phyloP scores from a whole-genome alignment of 192 early-diverging fungal genomes.

The Umbelopsis isabellina region DNA sequence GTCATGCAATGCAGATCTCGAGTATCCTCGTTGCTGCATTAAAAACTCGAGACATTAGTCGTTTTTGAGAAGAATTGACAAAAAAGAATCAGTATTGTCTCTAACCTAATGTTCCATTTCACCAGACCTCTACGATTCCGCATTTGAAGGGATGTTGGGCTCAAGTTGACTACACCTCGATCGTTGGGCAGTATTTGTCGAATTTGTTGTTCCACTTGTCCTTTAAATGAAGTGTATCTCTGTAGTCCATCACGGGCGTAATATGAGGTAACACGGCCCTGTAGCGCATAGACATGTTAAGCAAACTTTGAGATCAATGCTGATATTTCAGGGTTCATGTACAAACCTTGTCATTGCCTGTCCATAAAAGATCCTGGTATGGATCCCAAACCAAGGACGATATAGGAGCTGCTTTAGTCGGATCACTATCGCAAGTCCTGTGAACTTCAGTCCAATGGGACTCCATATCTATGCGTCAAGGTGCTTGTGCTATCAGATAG shows the following conservation, averaged over 20 bases:
- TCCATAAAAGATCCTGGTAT: conserved; percentile 84
- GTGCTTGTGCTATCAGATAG: too few species aligned
- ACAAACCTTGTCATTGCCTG: conserved; percentile 80
- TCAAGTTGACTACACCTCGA: conserved; percentile 67
- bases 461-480: conserved; percentile 18
- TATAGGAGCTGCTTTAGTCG: conserved; percentile 40
- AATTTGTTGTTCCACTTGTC: conserved; percentile 63
- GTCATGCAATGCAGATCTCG: conserved; percentile 60
- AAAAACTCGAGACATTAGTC: not conserved
- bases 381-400: conserved; percentile 65
- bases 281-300: conserved; percentile 9
- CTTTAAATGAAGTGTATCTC: conserved; percentile 73
- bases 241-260: conserved; percentile 53
- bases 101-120: conserved; percentile 58
- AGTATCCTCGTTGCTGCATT: conserved; percentile 49
- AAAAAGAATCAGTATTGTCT: conserved; percentile 31
- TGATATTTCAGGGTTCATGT: not conserved
- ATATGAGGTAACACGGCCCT: conserved; percentile 78
- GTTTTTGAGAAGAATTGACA: not conserved
- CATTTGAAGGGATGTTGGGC: conserved; percentile 64
- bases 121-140: conserved; percentile 56
- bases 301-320: not conserved
- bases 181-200: conserved; percentile 66
- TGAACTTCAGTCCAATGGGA: conserved; percentile 43
- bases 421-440: conserved; percentile 33